phyloP scores from a whole-genome alignment of 2,329 filamentous ascomycete genomes.

The Pestalotiopsis sp. region DNA sequence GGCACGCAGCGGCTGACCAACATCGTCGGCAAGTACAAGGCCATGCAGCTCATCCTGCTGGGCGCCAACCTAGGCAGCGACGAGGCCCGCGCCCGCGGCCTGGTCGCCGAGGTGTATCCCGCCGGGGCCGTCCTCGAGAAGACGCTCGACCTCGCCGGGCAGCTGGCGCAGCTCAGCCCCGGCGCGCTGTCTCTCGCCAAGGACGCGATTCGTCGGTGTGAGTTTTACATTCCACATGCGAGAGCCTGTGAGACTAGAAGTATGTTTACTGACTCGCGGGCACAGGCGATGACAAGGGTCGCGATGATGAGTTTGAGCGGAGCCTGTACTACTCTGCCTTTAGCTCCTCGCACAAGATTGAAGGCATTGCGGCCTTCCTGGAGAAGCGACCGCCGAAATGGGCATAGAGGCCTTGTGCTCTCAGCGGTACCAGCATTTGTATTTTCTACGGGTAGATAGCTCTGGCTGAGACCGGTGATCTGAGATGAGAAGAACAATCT shows the following conservation, averaged over 20 bases:
- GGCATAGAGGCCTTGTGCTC: not conserved
- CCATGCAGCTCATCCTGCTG: slow-evolving; percentile 50
- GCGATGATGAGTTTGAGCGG: slow-evolving; percentile 15
- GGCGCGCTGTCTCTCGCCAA: slow-evolving; percentile 21
- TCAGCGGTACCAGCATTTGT: not conserved
- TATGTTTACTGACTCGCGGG: not conserved
- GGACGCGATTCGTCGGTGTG: slow-evolving; percentile 14
- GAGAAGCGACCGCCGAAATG: slow-evolving; percentile 17
- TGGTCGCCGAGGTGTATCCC: slow-evolving; percentile 41
- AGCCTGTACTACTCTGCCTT: slow-evolving; percentile 16
- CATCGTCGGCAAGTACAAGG: slow-evolving; percentile 39
- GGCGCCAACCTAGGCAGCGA: slow-evolving; percentile 38
- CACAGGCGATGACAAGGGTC: slow-evolving; percentile 13
- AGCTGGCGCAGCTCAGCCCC: slow-evolving; percentile 4
- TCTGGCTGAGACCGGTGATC: too few species aligned
- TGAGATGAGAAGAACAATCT: too few species aligned
- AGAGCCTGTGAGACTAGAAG: not conserved
- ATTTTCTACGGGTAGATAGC: too few species aligned
- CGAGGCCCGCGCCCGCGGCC: slow-evolving; percentile 42
- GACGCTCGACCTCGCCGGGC: slow-evolving; percentile 37
- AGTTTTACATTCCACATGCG: not conserved
- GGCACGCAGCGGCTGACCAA: slow-evolving; percentile 67
- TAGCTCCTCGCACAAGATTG: slow-evolving; percentile 9
- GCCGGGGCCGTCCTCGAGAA: slow-evolving; percentile 38
- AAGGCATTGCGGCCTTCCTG: slow-evolving; percentile 15